Conservation (phyloP, 2,329 filamentous ascomycete species). For the Biscogniauxia marginata region DNA sequence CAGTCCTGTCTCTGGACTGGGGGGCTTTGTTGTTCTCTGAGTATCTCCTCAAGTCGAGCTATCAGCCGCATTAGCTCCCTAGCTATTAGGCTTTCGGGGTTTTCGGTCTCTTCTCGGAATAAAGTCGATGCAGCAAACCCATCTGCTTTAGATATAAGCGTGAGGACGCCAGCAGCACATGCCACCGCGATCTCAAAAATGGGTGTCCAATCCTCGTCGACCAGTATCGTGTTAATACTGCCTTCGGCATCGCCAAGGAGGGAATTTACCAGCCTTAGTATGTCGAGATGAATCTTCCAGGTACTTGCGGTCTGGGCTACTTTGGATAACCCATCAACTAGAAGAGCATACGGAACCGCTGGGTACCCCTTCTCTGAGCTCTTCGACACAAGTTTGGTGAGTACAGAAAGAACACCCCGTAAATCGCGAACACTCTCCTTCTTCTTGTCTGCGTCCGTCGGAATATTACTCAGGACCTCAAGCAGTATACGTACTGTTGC, state of each 20-base stretch:
- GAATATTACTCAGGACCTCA: constrained; percentile 55
- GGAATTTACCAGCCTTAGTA: constrained; percentile 53
- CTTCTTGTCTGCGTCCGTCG: constrained; percentile 43
- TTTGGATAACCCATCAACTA: constrained; percentile 57
- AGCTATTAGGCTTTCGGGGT: constrained; percentile 39
- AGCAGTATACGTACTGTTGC: constrained; percentile 65
- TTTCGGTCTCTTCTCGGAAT: constrained; percentile 31
- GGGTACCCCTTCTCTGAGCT: constrained; percentile 60
- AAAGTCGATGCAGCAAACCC: constrained; percentile 23
- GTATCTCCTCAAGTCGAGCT: constrained; percentile 48
- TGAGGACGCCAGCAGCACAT: constrained; percentile 44
- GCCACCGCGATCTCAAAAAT: constrained; percentile 58
- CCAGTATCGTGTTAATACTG: constrained; percentile 53
- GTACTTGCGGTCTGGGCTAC: constrained; percentile 46
- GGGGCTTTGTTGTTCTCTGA: constrained; percentile 46
- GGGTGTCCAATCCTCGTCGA: constrained; percentile 65
- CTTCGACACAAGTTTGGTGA: constrained; percentile 63
- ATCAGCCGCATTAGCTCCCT: constrained; percentile 47
- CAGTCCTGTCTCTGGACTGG: constrained; percentile 63
- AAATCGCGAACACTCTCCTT: constrained; percentile 56
- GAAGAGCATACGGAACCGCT: constrained; percentile 54
- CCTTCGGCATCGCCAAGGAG: constrained; percentile 54
- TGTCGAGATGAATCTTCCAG: constrained; percentile 44
- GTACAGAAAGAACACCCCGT: constrained; percentile 60
- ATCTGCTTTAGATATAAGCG: constrained; percentile 17